These are phyloP conservation scores for Argentina anserina DNA, from an alignment of 306 rosid species.

Conservation along the genomic window DNA sequence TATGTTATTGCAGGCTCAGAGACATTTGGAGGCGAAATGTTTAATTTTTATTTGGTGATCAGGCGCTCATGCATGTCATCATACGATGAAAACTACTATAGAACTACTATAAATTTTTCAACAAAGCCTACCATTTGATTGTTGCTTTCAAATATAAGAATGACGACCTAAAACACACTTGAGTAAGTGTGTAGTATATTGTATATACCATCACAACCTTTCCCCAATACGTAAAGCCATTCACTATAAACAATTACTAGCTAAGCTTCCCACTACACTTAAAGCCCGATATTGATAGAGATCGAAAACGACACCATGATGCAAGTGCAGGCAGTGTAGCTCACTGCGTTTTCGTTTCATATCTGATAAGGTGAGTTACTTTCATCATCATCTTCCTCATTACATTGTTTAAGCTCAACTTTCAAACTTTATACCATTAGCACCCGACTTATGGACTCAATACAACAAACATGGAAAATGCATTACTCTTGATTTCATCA, in stretches of 20 bases:
- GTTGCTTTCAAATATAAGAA: too few species aligned
- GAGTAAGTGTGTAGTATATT: not conserved
- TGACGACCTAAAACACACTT: not conserved
- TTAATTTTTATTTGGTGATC: too few species aligned
- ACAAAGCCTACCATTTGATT: not conserved
- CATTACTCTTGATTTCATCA: constrained; percentile 10
- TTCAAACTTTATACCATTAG: not conserved
- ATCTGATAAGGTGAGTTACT: not conserved
- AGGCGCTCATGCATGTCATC: not conserved
- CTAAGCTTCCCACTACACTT: constrained; percentile 19
- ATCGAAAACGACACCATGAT: constrained; percentile 3
- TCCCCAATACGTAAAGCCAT: constrained; percentile 6
- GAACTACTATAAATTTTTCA: not conserved
- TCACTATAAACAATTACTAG: not conserved
- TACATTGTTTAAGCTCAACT: not conserved
- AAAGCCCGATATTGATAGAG: not conserved
- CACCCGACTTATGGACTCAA: not conserved
- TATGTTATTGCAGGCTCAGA: too few species aligned
- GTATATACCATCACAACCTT: constrained; percentile 1
- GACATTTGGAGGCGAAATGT: too few species aligned
- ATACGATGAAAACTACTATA: not conserved
- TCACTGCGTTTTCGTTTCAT: not conserved
- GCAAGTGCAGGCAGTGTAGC: too few species aligned
- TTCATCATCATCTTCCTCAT: constrained; percentile 7
- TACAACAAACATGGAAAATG: not conserved